A percentile compares a stretch with the other conserved stretches of the same genome.
phyloP scores from a whole-genome alignment of 768 basidiomycete genomes.

The Leucosporidium scottii region DNA sequence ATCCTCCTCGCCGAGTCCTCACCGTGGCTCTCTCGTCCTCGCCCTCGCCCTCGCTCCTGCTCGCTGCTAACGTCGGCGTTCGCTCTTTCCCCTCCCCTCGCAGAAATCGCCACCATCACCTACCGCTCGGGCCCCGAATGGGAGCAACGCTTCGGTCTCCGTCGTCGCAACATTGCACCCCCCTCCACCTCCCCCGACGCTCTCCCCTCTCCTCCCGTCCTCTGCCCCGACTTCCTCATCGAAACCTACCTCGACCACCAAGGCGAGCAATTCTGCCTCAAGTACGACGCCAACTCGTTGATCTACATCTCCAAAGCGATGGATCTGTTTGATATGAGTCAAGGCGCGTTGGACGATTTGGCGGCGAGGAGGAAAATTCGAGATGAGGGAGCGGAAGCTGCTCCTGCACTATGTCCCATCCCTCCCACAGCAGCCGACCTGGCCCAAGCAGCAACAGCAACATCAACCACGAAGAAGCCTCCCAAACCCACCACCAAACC shows the following conservation, averaged over 20 bases:
- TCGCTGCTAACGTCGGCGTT: background rate
- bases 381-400: constrained; percentile 2
- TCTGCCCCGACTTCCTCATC: constrained; percentile 96
- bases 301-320: constrained; percentile 99
- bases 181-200: constrained; percentile 14
- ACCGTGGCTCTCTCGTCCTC: too few relatives aligned
- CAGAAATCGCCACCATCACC: constrained; percentile 98
- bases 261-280: constrained; percentile 77
- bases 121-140: constrained; percentile 99
- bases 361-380: constrained; percentile 39
- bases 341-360: constrained; percentile 62
- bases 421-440: constrained; percentile 5
- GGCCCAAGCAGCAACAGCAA: constrained; percentile 38
- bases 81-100: background rate
- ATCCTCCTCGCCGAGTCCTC: too few relatives aligned
- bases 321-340: constrained; percentile 96
- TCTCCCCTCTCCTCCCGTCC: constrained; percentile 51
- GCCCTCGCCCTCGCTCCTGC: too few relatives aligned
- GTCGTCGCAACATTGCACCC: constrained; percentile 44
- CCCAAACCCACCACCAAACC: constrained; percentile 42
- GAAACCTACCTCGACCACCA: constrained; percentile 97
- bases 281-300: constrained; percentile 97
- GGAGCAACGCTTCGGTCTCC: constrained; percentile 93
- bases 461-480: too few relatives aligned
- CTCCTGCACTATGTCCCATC: constrained; percentile 22